Conservation (phyloP, 805 yeast species). For the Lachancea waltii region DNA sequence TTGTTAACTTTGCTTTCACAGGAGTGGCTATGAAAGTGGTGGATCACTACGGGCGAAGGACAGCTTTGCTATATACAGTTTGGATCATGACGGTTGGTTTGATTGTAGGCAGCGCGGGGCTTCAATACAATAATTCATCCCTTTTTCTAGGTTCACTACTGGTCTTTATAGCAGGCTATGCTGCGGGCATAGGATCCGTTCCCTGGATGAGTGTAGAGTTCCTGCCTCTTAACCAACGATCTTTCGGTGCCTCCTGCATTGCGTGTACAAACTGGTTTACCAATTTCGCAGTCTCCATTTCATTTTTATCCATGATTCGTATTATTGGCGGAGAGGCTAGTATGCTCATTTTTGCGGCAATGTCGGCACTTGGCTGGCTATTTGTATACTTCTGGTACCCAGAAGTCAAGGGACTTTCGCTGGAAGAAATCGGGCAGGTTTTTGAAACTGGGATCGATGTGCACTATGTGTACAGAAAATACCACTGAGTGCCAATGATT, state of each 20-base stretch:
- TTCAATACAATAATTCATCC: slow-evolving; percentile 15
- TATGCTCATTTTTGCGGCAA: slow-evolving; percentile 31
- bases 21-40: slow-evolving; percentile 45
- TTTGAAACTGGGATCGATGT: slow-evolving; percentile 38
- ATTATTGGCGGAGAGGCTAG: slow-evolving; percentile 29
- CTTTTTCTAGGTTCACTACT: slow-evolving; percentile 31
- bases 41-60: slow-evolving; percentile 44
- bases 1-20: slow-evolving; percentile 50
- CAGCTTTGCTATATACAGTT: slow-evolving; percentile 38
- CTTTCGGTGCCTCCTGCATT: slow-evolving; percentile 39
- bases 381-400: slow-evolving; percentile 38
- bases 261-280: slow-evolving; percentile 40
- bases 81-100: slow-evolving; percentile 37
- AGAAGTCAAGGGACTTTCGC: slow-evolving; percentile 39
- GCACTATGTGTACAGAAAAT: slow-evolving; percentile 30
- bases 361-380: slow-evolving; percentile 35
- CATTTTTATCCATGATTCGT: slow-evolving; percentile 33
- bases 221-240: slow-evolving; percentile 37
- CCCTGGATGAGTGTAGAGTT: slow-evolving; percentile 44
- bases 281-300: slow-evolving; percentile 33
- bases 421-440: slow-evolving; percentile 38
- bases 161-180: slow-evolving; percentile 37
- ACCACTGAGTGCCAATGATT: slow-evolving; percentile 16
- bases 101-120: slow-evolving; percentile 29
- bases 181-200: slow-evolving; percentile 39